These are phyloP conservation scores for Gracilaria caudata DNA, from an alignment of 23 red algal genomes.

Conservation along the genomic window DNA sequence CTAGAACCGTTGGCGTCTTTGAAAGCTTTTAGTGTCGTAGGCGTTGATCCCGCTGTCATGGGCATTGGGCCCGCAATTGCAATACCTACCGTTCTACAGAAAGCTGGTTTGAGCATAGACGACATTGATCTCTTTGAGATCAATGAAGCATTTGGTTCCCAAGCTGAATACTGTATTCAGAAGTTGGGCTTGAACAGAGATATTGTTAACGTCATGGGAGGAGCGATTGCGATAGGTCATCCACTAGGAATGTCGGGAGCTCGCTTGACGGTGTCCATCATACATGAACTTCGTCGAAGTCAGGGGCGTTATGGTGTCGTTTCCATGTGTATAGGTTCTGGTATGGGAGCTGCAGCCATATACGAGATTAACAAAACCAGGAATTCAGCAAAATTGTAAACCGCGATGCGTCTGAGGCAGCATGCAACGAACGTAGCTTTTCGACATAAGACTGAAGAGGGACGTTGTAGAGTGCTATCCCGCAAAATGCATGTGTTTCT, in stretches of 20 bases:
- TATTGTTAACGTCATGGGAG: constrained; percentile 96
- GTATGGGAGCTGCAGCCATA: constrained; percentile 99
- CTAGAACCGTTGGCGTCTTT: constrained; percentile 77
- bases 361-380: constrained; percentile 70
- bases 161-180: constrained; percentile 90
- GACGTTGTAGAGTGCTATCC: no score
- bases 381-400: constrained; percentile 39
- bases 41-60: constrained; percentile 95
- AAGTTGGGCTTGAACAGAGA: constrained; percentile 90
- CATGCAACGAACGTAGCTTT: no score
- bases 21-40: constrained; percentile 85
- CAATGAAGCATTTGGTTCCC: constrained; percentile 99
- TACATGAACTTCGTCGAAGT: constrained; percentile 87
- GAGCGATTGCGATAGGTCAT: constrained; percentile 98
- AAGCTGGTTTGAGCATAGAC: constrained; percentile 69
- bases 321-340: constrained; percentile 97
- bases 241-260: constrained; percentile 98
- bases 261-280: constrained; percentile 78
- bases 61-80: constrained; percentile 95
- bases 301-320: constrained; percentile 89
- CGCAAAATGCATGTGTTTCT: no score
- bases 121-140: constrained; percentile 96
- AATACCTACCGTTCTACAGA: constrained; percentile 83
- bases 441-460: neutral
- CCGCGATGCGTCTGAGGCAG: neutral